Evolutionary conservation across 2,329 filamentous ascomycete species (phyloP).

Genomic region (Apiospora rasikravindrae): DNA sequence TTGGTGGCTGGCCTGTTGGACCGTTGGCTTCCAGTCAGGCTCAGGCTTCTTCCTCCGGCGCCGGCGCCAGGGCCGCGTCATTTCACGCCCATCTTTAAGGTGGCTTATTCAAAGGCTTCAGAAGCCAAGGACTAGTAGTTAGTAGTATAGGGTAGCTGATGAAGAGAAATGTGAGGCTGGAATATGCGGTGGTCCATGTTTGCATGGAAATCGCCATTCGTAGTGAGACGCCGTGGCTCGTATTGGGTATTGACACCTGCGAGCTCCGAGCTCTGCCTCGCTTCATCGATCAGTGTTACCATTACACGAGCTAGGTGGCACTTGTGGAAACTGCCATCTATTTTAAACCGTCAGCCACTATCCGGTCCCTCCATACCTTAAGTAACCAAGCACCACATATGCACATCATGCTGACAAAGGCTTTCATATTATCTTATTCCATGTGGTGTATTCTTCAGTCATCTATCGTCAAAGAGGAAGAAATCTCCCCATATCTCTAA

Average conservation of each 20-base stretch:
- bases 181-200: neutral
- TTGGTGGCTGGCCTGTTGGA: neutral
- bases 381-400: neutral
- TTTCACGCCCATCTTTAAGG: neutral
- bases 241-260: neutral
- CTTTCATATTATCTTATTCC: neutral
- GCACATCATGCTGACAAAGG: neutral
- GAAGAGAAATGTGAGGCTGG: neutral
- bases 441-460: neutral
- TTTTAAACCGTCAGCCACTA: neutral
- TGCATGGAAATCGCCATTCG: neutral
- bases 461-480: neutral
- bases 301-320: neutral
- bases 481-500: neutral
- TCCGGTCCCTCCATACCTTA: neutral
- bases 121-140: neutral
- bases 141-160: neutral
- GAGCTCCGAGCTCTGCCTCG: neutral
- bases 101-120: neutral
- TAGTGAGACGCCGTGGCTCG: conserved; percentile 3
- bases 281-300: neutral
- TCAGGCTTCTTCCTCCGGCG: neutral
- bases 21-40: neutral
- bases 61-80: conserved; percentile 8
- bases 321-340: neutral